phyloP scores from a whole-genome alignment of 1,139 yeast genomes.

The Sugiyamaella neomexicana region DNA sequence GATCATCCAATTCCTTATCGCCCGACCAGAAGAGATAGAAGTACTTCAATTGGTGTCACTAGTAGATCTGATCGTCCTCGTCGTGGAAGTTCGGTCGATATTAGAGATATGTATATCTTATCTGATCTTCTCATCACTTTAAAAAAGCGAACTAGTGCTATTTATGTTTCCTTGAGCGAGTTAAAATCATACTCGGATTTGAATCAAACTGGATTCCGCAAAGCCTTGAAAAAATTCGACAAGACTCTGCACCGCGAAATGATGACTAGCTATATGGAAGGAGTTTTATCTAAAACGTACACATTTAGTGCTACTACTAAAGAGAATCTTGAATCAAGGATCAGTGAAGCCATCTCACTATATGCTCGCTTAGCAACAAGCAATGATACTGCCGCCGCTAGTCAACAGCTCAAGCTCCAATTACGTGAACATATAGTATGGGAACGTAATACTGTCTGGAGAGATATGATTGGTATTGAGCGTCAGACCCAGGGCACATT shows the following conservation, averaged over 20 bases:
- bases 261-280: conserved; percentile 49
- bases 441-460: conserved; percentile 97
- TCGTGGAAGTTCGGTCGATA: conserved; percentile 15
- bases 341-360: conserved; percentile 51
- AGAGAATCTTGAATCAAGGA: conserved; percentile 48
- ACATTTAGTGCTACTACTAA: conserved; percentile 52
- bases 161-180: conserved; percentile 78
- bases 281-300: conserved; percentile 40
- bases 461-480: conserved; percentile 89
- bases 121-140: conserved; percentile 52
- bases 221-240: conserved; percentile 87
- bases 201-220: conserved; percentile 83
- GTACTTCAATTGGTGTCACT: conserved; percentile 5
- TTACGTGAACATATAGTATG: conserved; percentile 90
- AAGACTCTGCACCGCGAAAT: conserved; percentile 68
- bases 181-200: conserved; percentile 77
- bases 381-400: conserved; percentile 54
- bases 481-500: conserved; percentile 53
- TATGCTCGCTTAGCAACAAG: conserved; percentile 48
- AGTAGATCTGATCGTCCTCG: conserved; percentile 3
- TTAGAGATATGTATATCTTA: conserved; percentile 14
- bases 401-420: conserved; percentile 68
- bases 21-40: conserved; percentile 3
- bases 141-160: conserved; percentile 62
- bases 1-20: conserved; percentile 10